phyloP scores from a whole-genome alignment of 306 rosid genomes.

The Sicyos baderoa region DNA sequence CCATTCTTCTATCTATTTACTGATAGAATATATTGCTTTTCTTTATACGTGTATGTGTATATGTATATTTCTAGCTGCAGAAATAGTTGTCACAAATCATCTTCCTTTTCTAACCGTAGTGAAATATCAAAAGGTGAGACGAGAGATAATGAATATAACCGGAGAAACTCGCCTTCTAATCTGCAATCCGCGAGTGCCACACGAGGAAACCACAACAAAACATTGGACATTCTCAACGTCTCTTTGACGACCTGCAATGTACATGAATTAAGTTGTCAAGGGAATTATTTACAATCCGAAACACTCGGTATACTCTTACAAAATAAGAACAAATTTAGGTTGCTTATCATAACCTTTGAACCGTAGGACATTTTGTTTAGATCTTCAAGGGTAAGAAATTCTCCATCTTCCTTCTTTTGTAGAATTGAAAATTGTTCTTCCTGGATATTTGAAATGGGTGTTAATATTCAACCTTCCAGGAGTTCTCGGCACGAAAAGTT shows the following conservation, averaged over 20 bases:
- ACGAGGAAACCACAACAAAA: conserved; percentile 66
- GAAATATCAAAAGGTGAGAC: not conserved
- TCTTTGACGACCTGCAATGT: conserved; percentile 56
- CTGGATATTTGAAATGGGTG: conserved; percentile 25
- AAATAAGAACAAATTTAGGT: not conserved
- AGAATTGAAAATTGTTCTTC: conserved; percentile 52
- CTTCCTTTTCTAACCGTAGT: not conserved
- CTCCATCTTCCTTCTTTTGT: conserved; percentile 43
- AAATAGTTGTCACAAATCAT: not conserved
- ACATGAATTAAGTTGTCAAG: conserved; percentile 19
- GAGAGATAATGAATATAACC: too few relatives aligned
- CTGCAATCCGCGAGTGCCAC: conserved; percentile 53
- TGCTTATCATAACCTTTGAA: conserved; percentile 36
- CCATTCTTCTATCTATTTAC: not conserved
- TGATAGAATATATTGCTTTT: not conserved
- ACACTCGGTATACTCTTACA: too few relatives aligned
- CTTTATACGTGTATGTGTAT: not conserved
- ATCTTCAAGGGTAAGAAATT: conserved; percentile 43
- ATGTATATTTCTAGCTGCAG: not conserved
- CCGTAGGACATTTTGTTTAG: conserved; percentile 50
- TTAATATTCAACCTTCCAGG: too few relatives aligned
- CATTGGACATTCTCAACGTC: conserved; percentile 67
- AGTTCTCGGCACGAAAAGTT: too few relatives aligned
- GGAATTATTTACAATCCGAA: too few relatives aligned
- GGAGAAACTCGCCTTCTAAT: conserved; percentile 37